phyloP scores from a whole-genome alignment of 495 filamentous ascomycete species.

The Hypoxylon intermedium region DNA sequence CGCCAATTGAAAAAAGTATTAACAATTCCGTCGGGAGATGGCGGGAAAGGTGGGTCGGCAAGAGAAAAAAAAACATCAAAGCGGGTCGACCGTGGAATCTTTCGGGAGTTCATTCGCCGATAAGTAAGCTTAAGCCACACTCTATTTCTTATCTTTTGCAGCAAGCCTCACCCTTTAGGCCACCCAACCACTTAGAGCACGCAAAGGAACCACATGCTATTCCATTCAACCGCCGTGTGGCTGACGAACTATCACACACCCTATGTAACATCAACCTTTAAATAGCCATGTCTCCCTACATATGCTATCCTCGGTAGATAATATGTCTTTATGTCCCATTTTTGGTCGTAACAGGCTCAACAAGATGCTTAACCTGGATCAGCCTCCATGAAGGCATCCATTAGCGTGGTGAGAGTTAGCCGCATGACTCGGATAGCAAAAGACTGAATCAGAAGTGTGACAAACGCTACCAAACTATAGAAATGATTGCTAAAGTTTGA shows the following conservation, averaged over 20 bases:
- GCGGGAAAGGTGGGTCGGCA: conserved; percentile 27
- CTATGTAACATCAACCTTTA: too few relatives aligned
- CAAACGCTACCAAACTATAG: too few relatives aligned
- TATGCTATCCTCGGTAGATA: background rate
- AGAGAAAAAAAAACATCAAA: conserved; percentile 17
- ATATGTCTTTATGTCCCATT: too few relatives aligned
- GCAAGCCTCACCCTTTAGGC: conserved; percentile 23
- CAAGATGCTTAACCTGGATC: too few relatives aligned
- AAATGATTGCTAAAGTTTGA: too few relatives aligned
- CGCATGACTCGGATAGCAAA: background rate
- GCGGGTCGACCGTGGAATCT: conserved; percentile 6
- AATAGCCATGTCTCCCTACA: too few relatives aligned
- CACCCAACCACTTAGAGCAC: conserved; percentile 21
- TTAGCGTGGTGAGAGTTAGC: too few relatives aligned
- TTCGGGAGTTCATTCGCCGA: conserved; percentile 35
- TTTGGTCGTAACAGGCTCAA: too few relatives aligned
- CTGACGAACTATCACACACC: conserved; percentile 10
- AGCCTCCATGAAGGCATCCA: too few relatives aligned
- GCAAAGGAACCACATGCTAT: conserved; percentile 29
- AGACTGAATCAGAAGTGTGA: too few relatives aligned
- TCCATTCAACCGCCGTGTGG: conserved; percentile 34
- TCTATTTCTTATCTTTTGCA: background rate
- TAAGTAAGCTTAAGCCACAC: conserved; percentile 32
- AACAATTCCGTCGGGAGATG: conserved; percentile 27
- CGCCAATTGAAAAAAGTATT: conserved; percentile 40